Evolutionary conservation across 225 moss, liverwort and hornwort genomes (phyloP).

Genomic region (Polytrichum formosum): DNA sequence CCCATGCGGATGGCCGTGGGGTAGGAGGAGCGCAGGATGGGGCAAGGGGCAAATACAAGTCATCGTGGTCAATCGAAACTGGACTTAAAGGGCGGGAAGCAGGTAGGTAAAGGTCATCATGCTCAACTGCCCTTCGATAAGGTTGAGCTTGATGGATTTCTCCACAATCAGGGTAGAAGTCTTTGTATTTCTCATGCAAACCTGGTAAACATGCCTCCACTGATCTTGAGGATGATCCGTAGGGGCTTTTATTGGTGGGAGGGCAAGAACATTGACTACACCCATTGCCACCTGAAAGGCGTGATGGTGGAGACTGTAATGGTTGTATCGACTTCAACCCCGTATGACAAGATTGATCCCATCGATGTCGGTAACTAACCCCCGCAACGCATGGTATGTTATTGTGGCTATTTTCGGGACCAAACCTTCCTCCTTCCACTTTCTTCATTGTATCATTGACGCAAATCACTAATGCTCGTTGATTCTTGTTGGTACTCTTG

Average conservation of each 20-base stretch:
- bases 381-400: no score
- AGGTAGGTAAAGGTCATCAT: slow-evolving; percentile 47
- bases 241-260: not conserved
- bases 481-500: no score
- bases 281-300: slow-evolving; percentile 38
- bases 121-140: slow-evolving; percentile 22
- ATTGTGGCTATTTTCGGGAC: not conserved
- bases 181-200: slow-evolving; percentile 35
- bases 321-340: no score
- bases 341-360: no score
- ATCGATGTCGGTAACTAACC: no score
- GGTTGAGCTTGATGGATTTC: slow-evolving; percentile 28
- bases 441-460: slow-evolving; percentile 1
- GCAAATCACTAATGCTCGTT: not conserved
- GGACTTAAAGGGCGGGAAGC: slow-evolving; percentile 29
- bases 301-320: slow-evolving; percentile 8
- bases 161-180: slow-evolving; percentile 29
- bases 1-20: not conserved
- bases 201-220: slow-evolving; percentile 35
- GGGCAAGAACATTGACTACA: slow-evolving; percentile 23
- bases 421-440: slow-evolving; percentile 24
- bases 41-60: slow-evolving; percentile 37
- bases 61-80: slow-evolving; percentile 33
- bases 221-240: not conserved
- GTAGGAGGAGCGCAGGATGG: slow-evolving; percentile 24